Percentiles rank a stretch among this genome's conserved stretches.
Evolutionary conservation across 1,139 yeast genomes (phyloP).

Genomic region (Candida sp.): DNA sequence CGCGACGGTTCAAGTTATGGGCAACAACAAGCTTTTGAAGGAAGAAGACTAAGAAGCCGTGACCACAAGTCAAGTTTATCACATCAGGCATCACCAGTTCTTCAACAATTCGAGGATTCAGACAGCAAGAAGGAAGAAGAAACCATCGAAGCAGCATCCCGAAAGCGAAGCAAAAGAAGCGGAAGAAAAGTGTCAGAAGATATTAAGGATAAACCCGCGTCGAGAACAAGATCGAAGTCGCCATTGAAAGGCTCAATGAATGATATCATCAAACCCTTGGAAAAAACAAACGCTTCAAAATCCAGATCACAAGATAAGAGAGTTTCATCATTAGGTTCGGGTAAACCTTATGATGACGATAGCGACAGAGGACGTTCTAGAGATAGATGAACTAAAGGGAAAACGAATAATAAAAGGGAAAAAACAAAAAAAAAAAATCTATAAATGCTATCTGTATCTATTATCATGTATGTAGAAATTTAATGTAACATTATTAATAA

Average conservation of each 20-base stretch:
- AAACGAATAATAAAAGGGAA: neutral
- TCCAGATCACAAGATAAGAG: conserved; percentile 16
- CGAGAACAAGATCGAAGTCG: conserved; percentile 46
- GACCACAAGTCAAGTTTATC: conserved; percentile 1
- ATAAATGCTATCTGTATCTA: neutral
- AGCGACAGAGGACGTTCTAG: conserved; percentile 16
- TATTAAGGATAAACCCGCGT: conserved; percentile 34
- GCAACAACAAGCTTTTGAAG: neutral
- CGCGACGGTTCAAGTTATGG: neutral
- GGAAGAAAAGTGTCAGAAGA: conserved; percentile 3
- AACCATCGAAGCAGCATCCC: neutral
- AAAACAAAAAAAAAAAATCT: neutral
- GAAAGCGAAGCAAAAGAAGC: neutral
- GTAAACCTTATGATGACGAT: conserved; percentile 11
- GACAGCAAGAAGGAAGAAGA: neutral
- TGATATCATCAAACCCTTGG: conserved; percentile 29
- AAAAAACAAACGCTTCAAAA: conserved; percentile 17
- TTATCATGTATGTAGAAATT: neutral
- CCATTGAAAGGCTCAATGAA: conserved; percentile 40
- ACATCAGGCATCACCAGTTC: conserved; percentile 3
- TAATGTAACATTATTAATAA: conserved; percentile 1
- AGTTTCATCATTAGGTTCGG: conserved; percentile 5
- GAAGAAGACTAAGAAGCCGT: conserved; percentile 3
- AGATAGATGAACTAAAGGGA: neutral
- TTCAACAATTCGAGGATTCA: conserved; percentile 1